Conservation (phyloP, 2,329 filamentous ascomycete genomes). For the Davidsoniella virescens region DNA sequence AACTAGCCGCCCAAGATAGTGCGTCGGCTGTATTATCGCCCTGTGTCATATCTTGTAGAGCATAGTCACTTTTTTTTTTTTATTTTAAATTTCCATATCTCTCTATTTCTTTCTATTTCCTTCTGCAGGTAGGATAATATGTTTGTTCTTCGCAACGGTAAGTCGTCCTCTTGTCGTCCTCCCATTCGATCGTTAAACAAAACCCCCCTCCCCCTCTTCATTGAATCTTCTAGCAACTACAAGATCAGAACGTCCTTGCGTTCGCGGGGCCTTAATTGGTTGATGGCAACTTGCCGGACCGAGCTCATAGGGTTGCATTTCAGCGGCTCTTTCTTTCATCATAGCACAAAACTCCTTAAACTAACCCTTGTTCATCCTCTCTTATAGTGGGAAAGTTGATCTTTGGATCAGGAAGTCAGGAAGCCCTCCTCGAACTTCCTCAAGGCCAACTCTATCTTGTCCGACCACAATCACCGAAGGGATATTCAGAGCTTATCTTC, state of each 20-base stretch:
- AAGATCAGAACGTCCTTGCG: background rate
- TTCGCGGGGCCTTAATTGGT: background rate
- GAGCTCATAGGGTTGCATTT: conserved; percentile 6
- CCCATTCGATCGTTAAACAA: conserved; percentile 4
- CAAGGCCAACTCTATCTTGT: conserved; percentile 97
- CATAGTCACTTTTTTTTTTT: background rate
- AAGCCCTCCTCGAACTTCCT: conserved; percentile 83
- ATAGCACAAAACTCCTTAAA: background rate
- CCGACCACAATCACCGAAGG: conserved; percentile 84
- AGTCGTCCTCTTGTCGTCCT: conserved; percentile 18
- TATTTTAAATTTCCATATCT: background rate
- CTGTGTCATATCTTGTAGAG: background rate
- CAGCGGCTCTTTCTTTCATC: background rate
- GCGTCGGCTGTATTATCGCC: too few species aligned
- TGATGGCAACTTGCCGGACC: background rate
- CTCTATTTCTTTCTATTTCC: background rate
- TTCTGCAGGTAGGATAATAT: conserved; percentile 16
- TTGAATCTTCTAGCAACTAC: background rate
- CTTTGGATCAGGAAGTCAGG: conserved; percentile 74
- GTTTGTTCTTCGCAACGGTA: conserved; percentile 30
- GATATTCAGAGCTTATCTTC: conserved; percentile 97
- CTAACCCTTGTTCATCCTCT: conserved; percentile 4
- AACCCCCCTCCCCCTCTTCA: conserved; percentile 12
- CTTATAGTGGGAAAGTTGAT: conserved; percentile 71
- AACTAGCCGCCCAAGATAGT: background rate